phyloP scores from a whole-genome alignment of 306 rosid species.

The Alnus rubra region DNA sequence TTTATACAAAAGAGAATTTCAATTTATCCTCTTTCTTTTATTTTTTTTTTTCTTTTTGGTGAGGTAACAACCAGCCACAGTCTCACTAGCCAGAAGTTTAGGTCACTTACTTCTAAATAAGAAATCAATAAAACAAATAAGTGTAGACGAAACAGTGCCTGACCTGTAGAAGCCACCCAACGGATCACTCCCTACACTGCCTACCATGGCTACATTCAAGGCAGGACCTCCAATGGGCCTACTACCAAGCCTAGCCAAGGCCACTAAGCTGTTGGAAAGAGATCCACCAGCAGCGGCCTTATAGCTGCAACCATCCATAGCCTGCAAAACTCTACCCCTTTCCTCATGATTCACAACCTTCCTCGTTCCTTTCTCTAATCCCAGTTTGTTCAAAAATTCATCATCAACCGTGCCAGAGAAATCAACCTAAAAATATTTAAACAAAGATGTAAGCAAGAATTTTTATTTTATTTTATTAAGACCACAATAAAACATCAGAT shows the following conservation, averaged over 20 bases:
- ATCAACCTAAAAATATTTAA: constrained; percentile 60
- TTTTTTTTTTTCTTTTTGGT: neutral
- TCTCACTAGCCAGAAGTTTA: neutral
- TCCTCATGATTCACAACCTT: constrained; percentile 90
- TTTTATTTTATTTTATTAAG: neutral
- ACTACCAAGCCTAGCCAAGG: constrained; percentile 84
- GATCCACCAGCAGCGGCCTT: constrained; percentile 99
- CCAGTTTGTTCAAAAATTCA: constrained; percentile 68
- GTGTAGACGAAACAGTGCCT: constrained; percentile 17
- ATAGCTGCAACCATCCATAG: constrained; percentile 96
- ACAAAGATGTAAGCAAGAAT: neutral
- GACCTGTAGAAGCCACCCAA: constrained; percentile 96
- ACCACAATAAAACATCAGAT: neutral
- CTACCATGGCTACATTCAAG: constrained; percentile 87
- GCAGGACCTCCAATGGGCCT: constrained; percentile 52
- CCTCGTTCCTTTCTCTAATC: constrained; percentile 84
- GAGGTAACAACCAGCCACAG: neutral
- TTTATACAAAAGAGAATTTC: neutral
- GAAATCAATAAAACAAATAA: neutral
- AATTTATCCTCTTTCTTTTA: neutral
- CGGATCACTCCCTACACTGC: constrained; percentile 88
- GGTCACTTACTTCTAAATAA: neutral
- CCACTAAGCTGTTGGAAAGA: constrained; percentile 89
- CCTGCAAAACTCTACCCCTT: constrained; percentile 87
- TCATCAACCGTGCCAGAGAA: constrained; percentile 88